A percentile compares a stretch with the other conserved stretches of the same genome.
Evolutionary conservation across 495 filamentous ascomycete species (phyloP).

Genomic region (Diplogelasinospora grovesii): DNA sequence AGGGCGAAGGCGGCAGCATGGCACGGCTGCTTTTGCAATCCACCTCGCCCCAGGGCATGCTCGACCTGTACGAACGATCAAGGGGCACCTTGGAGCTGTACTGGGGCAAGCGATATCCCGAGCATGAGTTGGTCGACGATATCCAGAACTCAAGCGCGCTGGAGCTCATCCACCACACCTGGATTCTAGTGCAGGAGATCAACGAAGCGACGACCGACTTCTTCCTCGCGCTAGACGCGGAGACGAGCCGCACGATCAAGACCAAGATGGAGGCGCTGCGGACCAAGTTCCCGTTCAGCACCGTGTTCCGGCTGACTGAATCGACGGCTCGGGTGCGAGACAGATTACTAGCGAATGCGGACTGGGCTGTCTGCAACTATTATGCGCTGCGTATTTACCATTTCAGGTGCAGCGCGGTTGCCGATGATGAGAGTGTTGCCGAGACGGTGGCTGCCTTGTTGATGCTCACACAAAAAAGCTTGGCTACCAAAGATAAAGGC

Average conservation of each 20-base stretch:
- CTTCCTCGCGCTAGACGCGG: not conserved
- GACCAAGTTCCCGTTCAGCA: conserved; percentile 15
- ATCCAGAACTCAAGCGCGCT: conserved; percentile 32
- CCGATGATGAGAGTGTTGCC: conserved; percentile 20
- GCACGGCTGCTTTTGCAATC: conserved; percentile 12
- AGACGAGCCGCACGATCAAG: conserved; percentile 8
- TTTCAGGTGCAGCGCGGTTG: conserved; percentile 26
- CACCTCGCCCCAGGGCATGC: conserved; percentile 4
- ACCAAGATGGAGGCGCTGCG: conserved; percentile 11
- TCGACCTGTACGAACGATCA: conserved; percentile 17
- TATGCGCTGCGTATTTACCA: conserved; percentile 39
- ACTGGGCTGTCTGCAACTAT: conserved; percentile 41
- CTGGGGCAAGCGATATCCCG: conserved; percentile 42
- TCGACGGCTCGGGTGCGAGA: conserved; percentile 28
- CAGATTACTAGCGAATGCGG: conserved; percentile 41
- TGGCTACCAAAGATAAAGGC: conserved; percentile 28
- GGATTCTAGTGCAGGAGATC: conserved; percentile 32
- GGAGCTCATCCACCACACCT: conserved; percentile 34
- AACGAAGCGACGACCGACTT: conserved; percentile 12
- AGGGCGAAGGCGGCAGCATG: conserved; percentile 20
- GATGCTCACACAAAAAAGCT: conserved; percentile 35
- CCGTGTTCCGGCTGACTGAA: conserved; percentile 30
- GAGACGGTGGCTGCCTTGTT: conserved; percentile 23
- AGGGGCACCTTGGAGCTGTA: conserved; percentile 11
- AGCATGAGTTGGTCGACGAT: conserved; percentile 42